phyloP scores from a whole-genome alignment of 1,284 basidiomycete genomes.

The Trametes hirsuta region DNA sequence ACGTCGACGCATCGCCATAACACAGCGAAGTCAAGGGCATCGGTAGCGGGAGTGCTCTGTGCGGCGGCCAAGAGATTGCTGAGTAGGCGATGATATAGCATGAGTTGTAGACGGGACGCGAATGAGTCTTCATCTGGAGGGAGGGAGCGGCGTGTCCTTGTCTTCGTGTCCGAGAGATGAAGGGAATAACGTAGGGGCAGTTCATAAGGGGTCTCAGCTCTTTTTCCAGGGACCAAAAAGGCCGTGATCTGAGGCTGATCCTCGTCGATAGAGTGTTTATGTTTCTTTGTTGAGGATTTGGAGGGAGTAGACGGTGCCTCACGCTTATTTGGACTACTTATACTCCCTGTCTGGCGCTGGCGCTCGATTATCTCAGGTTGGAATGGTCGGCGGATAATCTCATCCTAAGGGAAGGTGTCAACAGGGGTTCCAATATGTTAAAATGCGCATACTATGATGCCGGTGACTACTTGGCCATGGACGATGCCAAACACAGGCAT shows the following conservation, averaged over 20 bases:
- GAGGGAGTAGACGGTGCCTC: conserved; percentile 22
- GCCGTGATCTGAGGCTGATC: conserved; percentile 29
- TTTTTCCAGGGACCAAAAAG: conserved; percentile 29
- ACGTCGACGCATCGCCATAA: conserved; percentile 60
- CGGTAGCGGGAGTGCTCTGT: not conserved
- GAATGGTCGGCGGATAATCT: conserved; percentile 43
- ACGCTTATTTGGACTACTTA: conserved; percentile 23
- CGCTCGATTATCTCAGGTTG: not conserved
- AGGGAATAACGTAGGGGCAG: conserved; percentile 35
- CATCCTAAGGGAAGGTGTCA: conserved; percentile 45
- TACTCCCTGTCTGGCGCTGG: not conserved
- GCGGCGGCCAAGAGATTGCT: conserved; percentile 49
- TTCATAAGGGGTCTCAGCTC: not conserved
- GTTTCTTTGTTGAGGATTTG: conserved; percentile 33
- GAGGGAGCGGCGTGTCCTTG: conserved; percentile 55
- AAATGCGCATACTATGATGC: conserved; percentile 59
- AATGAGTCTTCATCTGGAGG: conserved; percentile 67
- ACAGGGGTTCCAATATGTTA: not conserved
- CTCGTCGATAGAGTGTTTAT: conserved; percentile 12
- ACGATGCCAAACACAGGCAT: conserved; percentile 74
- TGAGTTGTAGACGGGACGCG: conserved; percentile 76
- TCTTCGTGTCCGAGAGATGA: conserved; percentile 77
- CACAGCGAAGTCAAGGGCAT: conserved; percentile 52
- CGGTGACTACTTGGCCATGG: conserved; percentile 57
- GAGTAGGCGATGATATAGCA: conserved; percentile 82